A percentile compares a stretch with the other conserved stretches of the same genome.
Conservation (phyloP, 768 basidiomycete genomes). For the Mycena maculata region DNA sequence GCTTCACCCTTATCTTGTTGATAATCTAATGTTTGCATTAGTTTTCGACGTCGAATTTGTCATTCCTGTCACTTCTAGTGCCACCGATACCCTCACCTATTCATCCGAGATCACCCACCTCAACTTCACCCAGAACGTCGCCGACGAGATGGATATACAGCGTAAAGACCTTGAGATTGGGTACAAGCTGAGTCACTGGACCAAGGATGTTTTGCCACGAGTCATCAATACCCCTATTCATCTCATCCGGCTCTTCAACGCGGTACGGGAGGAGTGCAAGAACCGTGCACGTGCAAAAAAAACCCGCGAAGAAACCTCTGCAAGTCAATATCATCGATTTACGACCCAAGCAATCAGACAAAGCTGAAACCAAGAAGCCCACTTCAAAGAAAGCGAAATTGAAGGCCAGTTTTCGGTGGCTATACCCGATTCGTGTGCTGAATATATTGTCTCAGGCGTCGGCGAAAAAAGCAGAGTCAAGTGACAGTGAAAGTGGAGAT, state of each 20-base stretch:
- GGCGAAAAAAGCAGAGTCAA: not conserved
- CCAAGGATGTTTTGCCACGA: not conserved
- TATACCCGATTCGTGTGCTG: not conserved
- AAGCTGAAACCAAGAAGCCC: not conserved
- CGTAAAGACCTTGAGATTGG: not conserved
- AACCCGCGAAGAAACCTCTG: not conserved
- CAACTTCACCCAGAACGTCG: not conserved
- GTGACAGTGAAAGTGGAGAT: not conserved
- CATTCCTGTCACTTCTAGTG: not conserved
- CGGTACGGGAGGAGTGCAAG: not conserved
- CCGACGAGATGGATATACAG: constrained; percentile 12
- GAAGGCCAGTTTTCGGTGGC: not conserved
- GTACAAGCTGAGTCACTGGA: constrained; percentile 1
- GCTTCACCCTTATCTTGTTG: too few species aligned
- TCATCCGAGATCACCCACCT: not conserved
- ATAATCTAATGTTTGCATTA: too few species aligned
- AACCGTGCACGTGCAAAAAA: not conserved
- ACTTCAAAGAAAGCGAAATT: not conserved
- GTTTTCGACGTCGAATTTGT: not conserved
- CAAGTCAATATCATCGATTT: not conserved
- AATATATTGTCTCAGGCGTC: not conserved
- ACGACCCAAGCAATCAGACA: not conserved
- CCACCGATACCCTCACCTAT: not conserved
- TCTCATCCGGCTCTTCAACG: not conserved
- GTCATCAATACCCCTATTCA: not conserved